Percentiles rank a stretch among this genome's conserved stretches.
Evolutionary conservation across 2,329 filamentous ascomycete species (phyloP).

Genomic region (Curvularia sp.): DNA sequence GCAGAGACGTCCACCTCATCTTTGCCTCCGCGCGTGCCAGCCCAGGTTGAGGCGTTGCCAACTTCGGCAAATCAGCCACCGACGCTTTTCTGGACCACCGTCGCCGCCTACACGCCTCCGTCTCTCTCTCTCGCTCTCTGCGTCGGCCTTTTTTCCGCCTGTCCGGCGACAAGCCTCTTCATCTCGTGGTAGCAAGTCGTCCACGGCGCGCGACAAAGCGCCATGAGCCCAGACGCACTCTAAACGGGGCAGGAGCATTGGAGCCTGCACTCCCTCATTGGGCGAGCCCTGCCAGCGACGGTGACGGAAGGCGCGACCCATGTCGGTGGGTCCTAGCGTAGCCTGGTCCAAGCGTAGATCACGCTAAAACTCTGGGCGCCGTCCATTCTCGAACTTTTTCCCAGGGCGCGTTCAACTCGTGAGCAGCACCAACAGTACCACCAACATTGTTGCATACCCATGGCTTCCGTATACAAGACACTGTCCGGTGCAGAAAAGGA

Average conservation of each 20-base stretch:
- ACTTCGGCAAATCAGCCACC: slow-evolving; percentile 26
- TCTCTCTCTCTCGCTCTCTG: not conserved
- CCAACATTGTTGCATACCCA: slow-evolving; percentile 39
- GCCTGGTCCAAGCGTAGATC: slow-evolving; percentile 23
- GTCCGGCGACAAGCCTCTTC: not conserved
- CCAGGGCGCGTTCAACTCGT: slow-evolving; percentile 21
- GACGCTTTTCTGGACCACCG: slow-evolving; percentile 11
- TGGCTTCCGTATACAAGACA: slow-evolving; percentile 66
- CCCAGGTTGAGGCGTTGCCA: slow-evolving; percentile 26
- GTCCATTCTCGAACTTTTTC: slow-evolving; percentile 39
- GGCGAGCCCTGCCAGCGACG: slow-evolving; percentile 24
- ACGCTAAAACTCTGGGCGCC: slow-evolving; percentile 32
- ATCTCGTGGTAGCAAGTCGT: not conserved
- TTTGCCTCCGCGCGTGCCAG: slow-evolving; percentile 23
- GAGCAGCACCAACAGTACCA: slow-evolving; percentile 24
- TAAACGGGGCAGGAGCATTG: slow-evolving; percentile 22
- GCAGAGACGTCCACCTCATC: slow-evolving; percentile 10
- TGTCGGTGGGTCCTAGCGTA: slow-evolving; percentile 18
- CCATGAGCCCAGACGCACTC: slow-evolving; percentile 13
- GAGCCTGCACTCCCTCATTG: slow-evolving; percentile 26
- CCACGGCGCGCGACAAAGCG: slow-evolving; percentile 13
- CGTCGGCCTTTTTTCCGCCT: not conserved
- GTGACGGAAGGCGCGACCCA: slow-evolving; percentile 36
- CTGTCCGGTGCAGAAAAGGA: slow-evolving; percentile 55
- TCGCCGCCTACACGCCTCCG: not conserved